These are phyloP conservation scores for Malbranchea zuffiana DNA, from an alignment of 2,329 filamentous ascomycete species.

Conservation along the genomic window DNA sequence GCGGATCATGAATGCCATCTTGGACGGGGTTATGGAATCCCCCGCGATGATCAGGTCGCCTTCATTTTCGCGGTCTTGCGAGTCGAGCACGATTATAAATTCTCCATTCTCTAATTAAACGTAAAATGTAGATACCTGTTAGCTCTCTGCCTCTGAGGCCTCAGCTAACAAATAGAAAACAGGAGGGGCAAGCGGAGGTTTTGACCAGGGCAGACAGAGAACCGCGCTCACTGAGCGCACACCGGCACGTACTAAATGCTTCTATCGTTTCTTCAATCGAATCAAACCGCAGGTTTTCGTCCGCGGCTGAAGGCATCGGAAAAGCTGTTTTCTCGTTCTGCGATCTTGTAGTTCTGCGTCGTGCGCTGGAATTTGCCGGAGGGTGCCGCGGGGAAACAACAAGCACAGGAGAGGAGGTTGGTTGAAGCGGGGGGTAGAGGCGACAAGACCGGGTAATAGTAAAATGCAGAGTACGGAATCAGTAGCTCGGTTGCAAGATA, in stretches of 20 bases:
- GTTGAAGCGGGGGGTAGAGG: too few species aligned
- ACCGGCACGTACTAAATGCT: constrained; percentile 30
- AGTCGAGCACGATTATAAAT: constrained; percentile 93
- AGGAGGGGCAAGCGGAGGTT: neutral
- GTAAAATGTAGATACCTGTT: constrained; percentile 12
- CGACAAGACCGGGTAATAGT: too few species aligned
- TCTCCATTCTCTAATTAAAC: constrained; percentile 56
- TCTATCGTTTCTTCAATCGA: constrained; percentile 34
- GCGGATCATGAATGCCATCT: constrained; percentile 94
- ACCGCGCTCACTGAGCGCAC: neutral
- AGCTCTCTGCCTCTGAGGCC: constrained; percentile 9
- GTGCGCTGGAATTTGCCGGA: too few species aligned
- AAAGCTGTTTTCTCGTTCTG: too few species aligned
- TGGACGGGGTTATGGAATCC: constrained; percentile 66
- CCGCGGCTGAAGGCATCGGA: constrained; percentile 26
- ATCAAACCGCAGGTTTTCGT: constrained; percentile 28
- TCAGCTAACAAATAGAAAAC: neutral
- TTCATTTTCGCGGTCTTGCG: constrained; percentile 88
- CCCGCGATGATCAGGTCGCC: constrained; percentile 95
- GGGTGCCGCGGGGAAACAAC: too few species aligned
- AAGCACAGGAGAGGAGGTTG: too few species aligned
- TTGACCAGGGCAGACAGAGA: too few species aligned
- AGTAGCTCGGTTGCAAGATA: too few species aligned
- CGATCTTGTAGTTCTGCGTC: too few species aligned
- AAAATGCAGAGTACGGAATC: too few species aligned